These are phyloP conservation scores for Termitomyces sp. DNA, from an alignment of 768 basidiomycete species.

Conservation along the genomic window DNA sequence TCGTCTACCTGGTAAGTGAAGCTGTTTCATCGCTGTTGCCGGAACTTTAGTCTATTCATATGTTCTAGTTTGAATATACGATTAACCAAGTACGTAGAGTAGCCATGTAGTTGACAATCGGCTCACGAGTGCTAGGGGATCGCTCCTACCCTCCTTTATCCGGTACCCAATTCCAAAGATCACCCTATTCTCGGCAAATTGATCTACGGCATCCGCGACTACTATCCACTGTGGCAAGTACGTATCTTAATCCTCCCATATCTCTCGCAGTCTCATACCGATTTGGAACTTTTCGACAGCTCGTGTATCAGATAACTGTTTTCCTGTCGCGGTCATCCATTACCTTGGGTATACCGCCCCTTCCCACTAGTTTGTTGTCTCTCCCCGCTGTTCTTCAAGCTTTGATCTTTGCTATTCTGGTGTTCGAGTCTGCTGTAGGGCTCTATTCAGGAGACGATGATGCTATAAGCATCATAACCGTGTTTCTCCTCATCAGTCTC, in stretches of 20 bases:
- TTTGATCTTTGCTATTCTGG: slow-evolving; percentile 48
- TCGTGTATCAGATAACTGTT: slow-evolving; percentile 58
- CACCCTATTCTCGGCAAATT: slow-evolving; percentile 67
- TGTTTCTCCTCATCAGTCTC: slow-evolving; percentile 72
- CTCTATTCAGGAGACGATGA: slow-evolving; percentile 40
- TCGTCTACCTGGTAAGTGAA: slow-evolving; percentile 39
- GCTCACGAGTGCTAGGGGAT: slow-evolving; percentile 54
- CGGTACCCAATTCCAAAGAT: slow-evolving; percentile 60
- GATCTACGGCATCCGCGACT: slow-evolving; percentile 83
- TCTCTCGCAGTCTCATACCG: background rate
- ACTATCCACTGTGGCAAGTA: slow-evolving; percentile 95
- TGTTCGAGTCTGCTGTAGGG: slow-evolving; percentile 54
- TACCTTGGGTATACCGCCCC: slow-evolving; percentile 67
- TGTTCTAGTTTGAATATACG: slow-evolving; percentile 74
- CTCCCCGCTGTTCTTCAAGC: slow-evolving; percentile 66
- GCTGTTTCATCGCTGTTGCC: background rate
- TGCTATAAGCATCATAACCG: slow-evolving; percentile 43
- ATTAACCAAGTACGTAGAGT: slow-evolving; percentile 66
- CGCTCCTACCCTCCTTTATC: slow-evolving; percentile 84
- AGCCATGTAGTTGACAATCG: background rate
- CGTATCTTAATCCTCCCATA: slow-evolving; percentile 12
- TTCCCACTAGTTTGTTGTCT: slow-evolving; percentile 55
- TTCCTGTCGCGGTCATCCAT: slow-evolving; percentile 82
- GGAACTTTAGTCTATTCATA: slow-evolving; percentile 1
- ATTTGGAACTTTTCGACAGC: slow-evolving; percentile 25